These are phyloP conservation scores for Globisporangium perplexum DNA, from an alignment of 352 stramenopile species.

Conservation along the genomic window DNA sequence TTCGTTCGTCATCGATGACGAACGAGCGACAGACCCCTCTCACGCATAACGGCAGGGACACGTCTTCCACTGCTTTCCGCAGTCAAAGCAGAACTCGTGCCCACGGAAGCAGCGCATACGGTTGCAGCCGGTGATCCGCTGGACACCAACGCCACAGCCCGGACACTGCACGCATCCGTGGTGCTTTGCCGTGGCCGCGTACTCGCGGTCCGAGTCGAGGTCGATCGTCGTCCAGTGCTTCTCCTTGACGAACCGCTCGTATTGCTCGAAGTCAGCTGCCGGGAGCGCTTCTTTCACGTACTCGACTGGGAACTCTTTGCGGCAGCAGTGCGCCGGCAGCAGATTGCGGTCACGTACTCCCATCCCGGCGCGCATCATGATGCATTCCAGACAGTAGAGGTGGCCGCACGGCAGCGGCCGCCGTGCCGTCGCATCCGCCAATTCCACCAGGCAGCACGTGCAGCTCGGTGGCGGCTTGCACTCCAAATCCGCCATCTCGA, in stretches of 20 bases:
- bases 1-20: too few relatives aligned
- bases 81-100: conserved; percentile 65
- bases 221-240: conserved; percentile 18
- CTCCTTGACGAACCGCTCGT: conserved; percentile 10
- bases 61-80: conserved; percentile 21
- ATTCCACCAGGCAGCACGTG: conserved; percentile 6
- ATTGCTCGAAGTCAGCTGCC: conserved; percentile 3
- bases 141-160: conserved; percentile 59
- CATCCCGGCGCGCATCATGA: conserved; percentile 52
- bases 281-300: conserved; percentile 8
- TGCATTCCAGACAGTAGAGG: conserved; percentile 54
- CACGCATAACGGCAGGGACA: conserved; percentile 26
- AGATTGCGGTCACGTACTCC: conserved; percentile 36
- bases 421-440: background rate
- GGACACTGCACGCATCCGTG: conserved; percentile 50
- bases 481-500: background rate
- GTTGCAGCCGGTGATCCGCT: conserved; percentile 46
- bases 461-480: conserved; percentile 8
- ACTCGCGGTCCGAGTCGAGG: conserved; percentile 57
- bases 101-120: conserved; percentile 45
- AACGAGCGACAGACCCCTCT: too few relatives aligned
- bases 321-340: conserved; percentile 16
- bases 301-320: conserved; percentile 10
- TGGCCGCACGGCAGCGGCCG: conserved; percentile 39
- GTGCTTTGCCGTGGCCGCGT: conserved; percentile 27